These are phyloP conservation scores for Lachnellula suecica DNA, from an alignment of 2,329 filamentous ascomycete species.

Conservation along the genomic window DNA sequence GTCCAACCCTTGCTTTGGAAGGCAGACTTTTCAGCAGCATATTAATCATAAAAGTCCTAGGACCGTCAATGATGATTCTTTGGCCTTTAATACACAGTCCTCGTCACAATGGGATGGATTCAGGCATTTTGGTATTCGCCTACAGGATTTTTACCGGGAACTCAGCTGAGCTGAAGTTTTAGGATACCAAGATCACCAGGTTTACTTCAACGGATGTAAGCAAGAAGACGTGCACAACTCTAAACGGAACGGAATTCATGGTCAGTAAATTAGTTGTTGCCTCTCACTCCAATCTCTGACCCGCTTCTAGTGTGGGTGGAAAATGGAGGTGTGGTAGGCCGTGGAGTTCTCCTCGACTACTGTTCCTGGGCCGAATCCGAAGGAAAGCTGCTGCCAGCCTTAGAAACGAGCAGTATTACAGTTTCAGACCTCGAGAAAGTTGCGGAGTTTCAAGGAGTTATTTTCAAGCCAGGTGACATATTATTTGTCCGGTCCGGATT, in stretches of 20 bases:
- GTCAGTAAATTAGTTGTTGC: constrained; percentile 19
- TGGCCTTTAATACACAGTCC: constrained; percentile 43
- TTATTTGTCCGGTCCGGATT: constrained; percentile 40
- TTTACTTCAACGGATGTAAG: constrained; percentile 34
- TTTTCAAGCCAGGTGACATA: constrained; percentile 38
- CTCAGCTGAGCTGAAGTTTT: no score
- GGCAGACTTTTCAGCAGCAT: constrained; percentile 31
- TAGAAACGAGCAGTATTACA: constrained; percentile 13
- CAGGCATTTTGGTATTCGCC: constrained; percentile 38
- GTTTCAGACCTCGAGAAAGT: constrained; percentile 34
- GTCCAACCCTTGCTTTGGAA: constrained; percentile 27
- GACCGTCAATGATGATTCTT: constrained; percentile 26
- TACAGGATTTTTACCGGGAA: not conserved
- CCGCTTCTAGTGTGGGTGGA: constrained; percentile 35
- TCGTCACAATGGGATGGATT: constrained; percentile 46
- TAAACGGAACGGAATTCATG: constrained; percentile 25
- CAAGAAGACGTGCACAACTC: constrained; percentile 25
- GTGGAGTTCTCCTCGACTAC: constrained; percentile 54
- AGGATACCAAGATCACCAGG: constrained; percentile 34
- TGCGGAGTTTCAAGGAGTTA: constrained; percentile 32
- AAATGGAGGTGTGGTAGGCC: constrained; percentile 47
- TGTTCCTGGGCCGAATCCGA: constrained; percentile 55
- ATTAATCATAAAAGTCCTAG: constrained; percentile 24
- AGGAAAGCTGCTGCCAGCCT: constrained; percentile 22
- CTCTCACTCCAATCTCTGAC: not conserved